Percentiles rank a stretch among this genome's conserved stretches.
Evolutionary conservation across 116 monocot species (phyloP).

Genomic region (Posidonia oceanica): DNA sequence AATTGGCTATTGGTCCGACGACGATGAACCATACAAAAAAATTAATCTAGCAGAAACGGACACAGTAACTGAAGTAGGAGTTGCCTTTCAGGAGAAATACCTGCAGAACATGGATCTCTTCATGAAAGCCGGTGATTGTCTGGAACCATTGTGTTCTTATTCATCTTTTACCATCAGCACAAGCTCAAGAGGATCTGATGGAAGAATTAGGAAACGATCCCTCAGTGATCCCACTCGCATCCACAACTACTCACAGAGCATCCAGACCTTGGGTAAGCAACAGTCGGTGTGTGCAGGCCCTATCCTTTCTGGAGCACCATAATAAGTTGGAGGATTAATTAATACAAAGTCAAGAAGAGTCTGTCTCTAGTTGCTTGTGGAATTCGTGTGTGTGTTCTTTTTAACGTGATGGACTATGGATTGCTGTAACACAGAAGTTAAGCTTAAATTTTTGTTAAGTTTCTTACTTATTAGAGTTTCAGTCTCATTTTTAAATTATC

Average conservation of each 20-base stretch:
- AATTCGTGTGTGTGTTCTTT: no score
- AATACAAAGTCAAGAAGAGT: no score
- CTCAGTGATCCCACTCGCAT: slow-evolving; percentile 29
- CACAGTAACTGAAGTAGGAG: background rate
- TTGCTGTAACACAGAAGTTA: no score
- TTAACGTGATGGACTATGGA: no score
- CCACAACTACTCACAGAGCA: slow-evolving; percentile 5
- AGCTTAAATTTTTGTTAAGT: no score
- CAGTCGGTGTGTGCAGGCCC: slow-evolving; percentile 2
- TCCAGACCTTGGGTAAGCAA: slow-evolving; percentile 8
- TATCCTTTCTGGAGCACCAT: slow-evolving; percentile 13
- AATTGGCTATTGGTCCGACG: slow-evolving; percentile 39
- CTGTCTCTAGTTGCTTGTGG: no score
- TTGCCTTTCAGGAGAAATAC: slow-evolving; percentile 19
- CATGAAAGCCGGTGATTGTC: slow-evolving; percentile 15
- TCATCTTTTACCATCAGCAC: background rate
- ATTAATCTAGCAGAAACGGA: background rate
- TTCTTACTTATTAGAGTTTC: no score
- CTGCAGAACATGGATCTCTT: slow-evolving; percentile 39
- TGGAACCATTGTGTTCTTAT: slow-evolving; percentile 8
- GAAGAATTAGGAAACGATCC: slow-evolving; percentile 21
- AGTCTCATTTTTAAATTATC: no score
- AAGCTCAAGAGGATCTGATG: slow-evolving; percentile 3
- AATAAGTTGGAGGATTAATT: no score
- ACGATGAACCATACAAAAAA: slow-evolving; percentile 17